These are phyloP conservation scores for Pezicula carpinea DNA, from an alignment of 2,329 filamentous ascomycete genomes.

Conservation along the genomic window DNA sequence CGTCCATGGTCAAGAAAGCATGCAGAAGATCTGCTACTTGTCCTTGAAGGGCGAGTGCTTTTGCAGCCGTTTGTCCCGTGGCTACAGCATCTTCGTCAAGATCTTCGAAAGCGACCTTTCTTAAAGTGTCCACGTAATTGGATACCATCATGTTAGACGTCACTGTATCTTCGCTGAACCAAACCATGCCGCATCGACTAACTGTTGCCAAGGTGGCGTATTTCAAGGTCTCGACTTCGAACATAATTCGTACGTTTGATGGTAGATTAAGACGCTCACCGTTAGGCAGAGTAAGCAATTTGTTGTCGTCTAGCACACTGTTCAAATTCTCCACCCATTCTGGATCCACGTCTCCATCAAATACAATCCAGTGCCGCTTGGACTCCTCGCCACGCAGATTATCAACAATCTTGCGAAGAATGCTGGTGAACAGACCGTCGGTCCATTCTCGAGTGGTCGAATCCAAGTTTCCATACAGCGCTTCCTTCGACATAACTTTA, in stretches of 20 bases:
- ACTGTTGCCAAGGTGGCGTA: slow-evolving; percentile 98
- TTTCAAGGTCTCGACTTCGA: slow-evolving; percentile 96
- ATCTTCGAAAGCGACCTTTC: slow-evolving; percentile 84
- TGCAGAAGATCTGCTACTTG: slow-evolving; percentile 77
- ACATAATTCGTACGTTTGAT: slow-evolving; percentile 97
- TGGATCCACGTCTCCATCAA: slow-evolving; percentile 97
- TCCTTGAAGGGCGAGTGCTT: slow-evolving; percentile 72
- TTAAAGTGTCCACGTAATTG: slow-evolving; percentile 83
- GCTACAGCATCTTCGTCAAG: slow-evolving; percentile 86
- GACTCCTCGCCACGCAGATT: slow-evolving; percentile 95
- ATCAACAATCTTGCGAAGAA: slow-evolving; percentile 95
- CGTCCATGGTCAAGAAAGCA: slow-evolving; percentile 69
- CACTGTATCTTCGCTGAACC: slow-evolving; percentile 98
- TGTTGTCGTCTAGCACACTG: slow-evolving; percentile 98
- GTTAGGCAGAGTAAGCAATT: slow-evolving; percentile 92
- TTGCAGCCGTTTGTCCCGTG: slow-evolving; percentile 69
- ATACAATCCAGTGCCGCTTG: slow-evolving; percentile 98
- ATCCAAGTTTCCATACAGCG: slow-evolving; percentile 90
- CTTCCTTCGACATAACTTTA: slow-evolving; percentile 99
- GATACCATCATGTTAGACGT: slow-evolving; percentile 87
- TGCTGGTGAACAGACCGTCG: slow-evolving; percentile 96
- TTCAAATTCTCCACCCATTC: slow-evolving; percentile 99
- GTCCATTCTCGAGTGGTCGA: slow-evolving; percentile 98
- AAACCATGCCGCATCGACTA: slow-evolving; percentile 99
- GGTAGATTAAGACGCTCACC: slow-evolving; percentile 96